Percentiles rank a stretch among this genome's conserved stretches.
phyloP scores from a whole-genome alignment of 768 basidiomycete genomes.

The Kwoniella sp. region DNA sequence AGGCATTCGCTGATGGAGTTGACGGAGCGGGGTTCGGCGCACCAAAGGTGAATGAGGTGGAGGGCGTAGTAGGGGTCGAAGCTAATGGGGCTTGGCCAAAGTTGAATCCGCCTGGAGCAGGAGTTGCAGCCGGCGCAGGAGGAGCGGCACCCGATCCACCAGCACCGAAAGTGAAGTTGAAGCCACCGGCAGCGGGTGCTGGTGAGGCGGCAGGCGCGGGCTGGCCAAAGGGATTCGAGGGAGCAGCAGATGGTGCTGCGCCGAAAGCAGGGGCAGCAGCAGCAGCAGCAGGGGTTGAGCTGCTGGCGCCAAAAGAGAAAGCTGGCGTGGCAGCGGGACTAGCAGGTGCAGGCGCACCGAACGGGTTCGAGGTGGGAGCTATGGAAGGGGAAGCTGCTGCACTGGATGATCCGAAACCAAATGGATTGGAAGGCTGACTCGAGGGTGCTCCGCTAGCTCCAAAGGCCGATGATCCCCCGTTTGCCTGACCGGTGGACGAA shows the following conservation, averaged over 20 bases:
- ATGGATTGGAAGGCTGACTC: slow-evolving; percentile 19
- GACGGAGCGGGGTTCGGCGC: slow-evolving; percentile 8
- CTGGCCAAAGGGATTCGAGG: slow-evolving; percentile 22
- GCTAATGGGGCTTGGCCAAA: slow-evolving; percentile 16
- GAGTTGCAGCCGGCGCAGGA: slow-evolving; percentile 7
- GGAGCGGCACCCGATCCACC: slow-evolving; percentile 3
- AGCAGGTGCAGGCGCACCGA: slow-evolving; percentile 17
- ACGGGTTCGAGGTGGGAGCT: slow-evolving; percentile 25
- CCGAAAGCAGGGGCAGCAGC: slow-evolving; percentile 2
- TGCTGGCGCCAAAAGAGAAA: slow-evolving; percentile 16
- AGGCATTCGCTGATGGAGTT: neutral
- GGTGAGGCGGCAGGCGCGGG: slow-evolving; percentile 1
- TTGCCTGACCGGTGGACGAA: slow-evolving; percentile 1
- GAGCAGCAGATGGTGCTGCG: neutral
- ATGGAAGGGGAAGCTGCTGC: slow-evolving; percentile 11
- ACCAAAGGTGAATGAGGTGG: slow-evolving; percentile 4
- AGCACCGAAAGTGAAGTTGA: slow-evolving; percentile 18
- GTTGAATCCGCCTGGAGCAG: slow-evolving; percentile 15
- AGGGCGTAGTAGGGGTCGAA: slow-evolving; percentile 3
- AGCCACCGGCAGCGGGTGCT: slow-evolving; percentile 11
- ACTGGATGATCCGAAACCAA: slow-evolving; percentile 12
- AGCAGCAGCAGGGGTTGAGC: slow-evolving; percentile 4
- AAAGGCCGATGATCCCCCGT: slow-evolving; percentile 5
- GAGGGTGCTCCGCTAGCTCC: slow-evolving; percentile 4
- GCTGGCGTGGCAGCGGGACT: slow-evolving; percentile 8